These are phyloP conservation scores for Citrus inodora DNA, from an alignment of 345 rosid species.

Conservation along the genomic window DNA sequence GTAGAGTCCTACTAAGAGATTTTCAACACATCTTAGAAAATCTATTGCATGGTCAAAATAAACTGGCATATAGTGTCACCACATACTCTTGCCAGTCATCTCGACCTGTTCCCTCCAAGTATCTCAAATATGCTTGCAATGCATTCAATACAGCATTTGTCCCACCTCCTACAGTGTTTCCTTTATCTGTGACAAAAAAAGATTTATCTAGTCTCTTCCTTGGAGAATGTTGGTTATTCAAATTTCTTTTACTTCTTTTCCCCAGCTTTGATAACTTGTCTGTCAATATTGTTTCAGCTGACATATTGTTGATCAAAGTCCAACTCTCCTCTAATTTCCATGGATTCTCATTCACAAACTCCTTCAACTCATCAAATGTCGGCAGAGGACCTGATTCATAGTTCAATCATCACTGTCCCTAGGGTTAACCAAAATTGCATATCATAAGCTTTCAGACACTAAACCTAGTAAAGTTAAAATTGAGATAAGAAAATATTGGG, in stretches of 20 bases:
- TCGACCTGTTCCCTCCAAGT: conserved; percentile 81
- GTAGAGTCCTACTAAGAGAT: background rate
- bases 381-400: conserved; percentile 71
- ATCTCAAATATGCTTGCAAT: conserved; percentile 77
- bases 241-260: conserved; percentile 15
- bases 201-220: conserved; percentile 44
- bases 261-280: conserved; percentile 28
- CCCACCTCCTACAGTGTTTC: conserved; percentile 72
- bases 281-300: conserved; percentile 50
- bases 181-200: conserved; percentile 54
- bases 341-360: conserved; percentile 39
- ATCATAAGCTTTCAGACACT: conserved; percentile 10
- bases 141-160: conserved; percentile 54
- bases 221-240: conserved; percentile 15
- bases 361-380: conserved; percentile 57
- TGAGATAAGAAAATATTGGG: background rate
- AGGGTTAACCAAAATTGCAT: conserved; percentile 20
- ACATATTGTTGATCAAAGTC: conserved; percentile 41
- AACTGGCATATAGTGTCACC: conserved; percentile 5
- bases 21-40: background rate
- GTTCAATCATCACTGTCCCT: conserved; percentile 30
- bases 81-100: conserved; percentile 94
- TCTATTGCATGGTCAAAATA: conserved; percentile 6
- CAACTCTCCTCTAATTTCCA: conserved; percentile 40
- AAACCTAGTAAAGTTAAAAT: background rate